A percentile compares a stretch with the other conserved stretches of the same genome.
Conservation (phyloP, 75 land plant species). For the Gnetum montanum region DNA sequence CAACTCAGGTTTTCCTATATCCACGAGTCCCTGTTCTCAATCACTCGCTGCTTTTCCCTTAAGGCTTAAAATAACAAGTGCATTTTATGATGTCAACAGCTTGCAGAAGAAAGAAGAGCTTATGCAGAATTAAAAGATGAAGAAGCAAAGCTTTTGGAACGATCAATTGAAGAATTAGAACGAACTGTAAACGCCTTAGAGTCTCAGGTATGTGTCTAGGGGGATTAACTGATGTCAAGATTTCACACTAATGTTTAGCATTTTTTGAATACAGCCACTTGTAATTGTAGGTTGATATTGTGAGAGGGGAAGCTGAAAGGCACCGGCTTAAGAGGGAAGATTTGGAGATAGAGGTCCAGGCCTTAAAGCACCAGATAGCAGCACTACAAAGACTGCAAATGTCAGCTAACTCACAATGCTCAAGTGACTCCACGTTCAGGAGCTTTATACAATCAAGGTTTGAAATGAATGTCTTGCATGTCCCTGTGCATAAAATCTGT, state of each 20-base stretch:
- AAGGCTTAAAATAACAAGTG: no score
- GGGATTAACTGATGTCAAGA: neutral
- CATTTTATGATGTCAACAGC: conserved; percentile 24
- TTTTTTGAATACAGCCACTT: no score
- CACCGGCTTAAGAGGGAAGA: conserved; percentile 78
- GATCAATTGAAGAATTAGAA: conserved; percentile 88
- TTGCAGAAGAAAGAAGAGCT: conserved; percentile 64
- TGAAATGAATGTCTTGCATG: neutral
- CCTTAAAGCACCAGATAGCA: conserved; percentile 49
- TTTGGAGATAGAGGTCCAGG: conserved; percentile 64
- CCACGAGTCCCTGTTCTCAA: no score
- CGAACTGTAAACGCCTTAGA: conserved; percentile 78
- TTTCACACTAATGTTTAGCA: no score
- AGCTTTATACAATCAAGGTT: neutral
- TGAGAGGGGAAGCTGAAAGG: conserved; percentile 82
- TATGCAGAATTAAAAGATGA: conserved; percentile 81
- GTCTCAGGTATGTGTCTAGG: conserved; percentile 67
- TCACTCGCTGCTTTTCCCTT: neutral
- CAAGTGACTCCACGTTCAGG: conserved; percentile 10
- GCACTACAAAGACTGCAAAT: conserved; percentile 29
- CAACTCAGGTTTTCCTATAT: conserved; percentile 46
- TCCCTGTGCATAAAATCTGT: no score
- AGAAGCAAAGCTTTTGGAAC: conserved; percentile 76
- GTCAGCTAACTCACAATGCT: conserved; percentile 10
- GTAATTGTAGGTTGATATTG: conserved; percentile 89